Base-by-base conservation (phyloP, 2,329 filamentous ascomycete genomes). In the Dryadomyces sulphureus region DNA sequence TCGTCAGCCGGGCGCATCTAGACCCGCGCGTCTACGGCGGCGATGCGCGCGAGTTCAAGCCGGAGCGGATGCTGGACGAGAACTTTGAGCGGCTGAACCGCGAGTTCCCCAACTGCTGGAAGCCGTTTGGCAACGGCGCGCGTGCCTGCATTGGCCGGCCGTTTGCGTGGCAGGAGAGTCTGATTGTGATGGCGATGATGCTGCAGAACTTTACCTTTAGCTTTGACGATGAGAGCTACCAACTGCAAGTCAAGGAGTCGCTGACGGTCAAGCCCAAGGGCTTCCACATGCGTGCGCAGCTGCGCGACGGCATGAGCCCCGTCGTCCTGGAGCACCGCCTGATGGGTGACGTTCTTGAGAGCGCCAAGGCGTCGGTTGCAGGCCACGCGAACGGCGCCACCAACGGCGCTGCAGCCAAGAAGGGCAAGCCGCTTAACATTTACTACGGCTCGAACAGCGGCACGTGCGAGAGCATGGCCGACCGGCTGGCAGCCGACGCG, bases 91-190 rank as follows among this genome's bases (percentile, higher is more conserved):
- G 67, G 3, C 58, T 79, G 20, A 72, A 76, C 49, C 73, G 74
- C 22, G 67, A 84, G 6, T 79, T 76, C 25, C 69, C 69, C 14
- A 75, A 75, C 45, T 69, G 70, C 27, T 82, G 76, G 78, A 83
- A 84, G 61, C 81, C 84, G 4, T 89, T 88, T 53, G 84, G 60
- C 24, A 61, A 58, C 43, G 60, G 60, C 1, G 67, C 72, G 51
- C 66, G 84, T 45, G 79, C 67, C 1, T 89, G 64, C 53, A 87
- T 88, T 49, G 84, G 84, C 4, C 66, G 81, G 1, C 69, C 75
- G 0, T 88, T 88, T 57, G 81, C 83, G 1, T 83, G 79, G 78
- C 83, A 89, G 56, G 84, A 89, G 60, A 69, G 73, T 2, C 57
- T 81, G 5, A 62, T 85, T 1, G 69, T 72, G 8, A 65, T 78